Evolutionary conservation across 2,329 filamentous ascomycete genomes (phyloP).

Genomic region (Knufia fluminis): DNA sequence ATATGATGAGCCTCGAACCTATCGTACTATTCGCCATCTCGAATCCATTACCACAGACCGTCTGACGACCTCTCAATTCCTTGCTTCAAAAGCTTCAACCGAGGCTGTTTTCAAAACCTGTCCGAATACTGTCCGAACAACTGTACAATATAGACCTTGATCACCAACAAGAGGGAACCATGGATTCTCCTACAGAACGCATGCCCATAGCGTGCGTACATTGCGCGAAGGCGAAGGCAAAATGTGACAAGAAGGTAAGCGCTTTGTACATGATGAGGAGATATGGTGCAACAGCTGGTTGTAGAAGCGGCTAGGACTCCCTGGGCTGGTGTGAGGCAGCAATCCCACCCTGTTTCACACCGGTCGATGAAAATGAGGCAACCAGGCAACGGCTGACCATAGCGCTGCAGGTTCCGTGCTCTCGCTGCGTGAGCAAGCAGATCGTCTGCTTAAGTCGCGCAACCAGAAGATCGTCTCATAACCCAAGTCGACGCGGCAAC

Average conservation of each 20-base stretch:
- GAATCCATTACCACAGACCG: not conserved
- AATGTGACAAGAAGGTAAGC: conserved; percentile 24
- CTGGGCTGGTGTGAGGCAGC: not conserved
- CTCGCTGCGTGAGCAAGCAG: conserved; percentile 24
- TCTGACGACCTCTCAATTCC: not conserved
- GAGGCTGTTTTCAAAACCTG: not conserved
- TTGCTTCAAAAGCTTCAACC: not conserved
- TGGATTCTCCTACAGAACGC: conserved; percentile 23
- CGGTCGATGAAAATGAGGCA: not conserved
- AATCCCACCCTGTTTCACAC: not conserved
- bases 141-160: not conserved
- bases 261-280: not conserved
- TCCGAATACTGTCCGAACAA: too few relatives aligned
- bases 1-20: not conserved
- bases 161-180: conserved; percentile 14
- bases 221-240: conserved; percentile 25
- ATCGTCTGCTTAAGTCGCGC: conserved; percentile 22
- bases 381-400: not conserved
- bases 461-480: conserved; percentile 22
- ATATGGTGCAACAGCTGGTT: not conserved
- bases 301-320: too few relatives aligned
- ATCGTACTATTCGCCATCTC: not conserved
- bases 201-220: conserved; percentile 24
- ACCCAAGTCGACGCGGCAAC: conserved; percentile 19
- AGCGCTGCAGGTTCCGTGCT: conserved; percentile 21